phyloP scores from a whole-genome alignment of 805 yeast genomes.

The Cyberlindnera suaveolens region DNA sequence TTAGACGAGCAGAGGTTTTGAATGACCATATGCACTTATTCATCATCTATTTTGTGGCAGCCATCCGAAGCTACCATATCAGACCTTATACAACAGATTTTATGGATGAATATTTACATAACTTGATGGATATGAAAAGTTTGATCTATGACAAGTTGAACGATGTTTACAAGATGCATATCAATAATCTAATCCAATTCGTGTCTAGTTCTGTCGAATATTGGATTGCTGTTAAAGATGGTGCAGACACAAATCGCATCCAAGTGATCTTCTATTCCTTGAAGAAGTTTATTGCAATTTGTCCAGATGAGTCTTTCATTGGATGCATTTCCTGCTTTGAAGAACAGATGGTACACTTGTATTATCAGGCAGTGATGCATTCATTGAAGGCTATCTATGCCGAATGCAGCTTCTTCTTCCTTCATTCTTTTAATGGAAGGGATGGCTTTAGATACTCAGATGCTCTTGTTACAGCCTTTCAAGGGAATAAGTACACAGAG shows the following conservation, averaged over 20 bases:
- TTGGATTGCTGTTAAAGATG: slow-evolving; percentile 9
- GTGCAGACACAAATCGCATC: slow-evolving; percentile 14
- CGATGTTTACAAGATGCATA: slow-evolving; percentile 7
- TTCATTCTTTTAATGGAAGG: slow-evolving; percentile 30
- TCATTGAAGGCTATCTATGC: slow-evolving; percentile 30
- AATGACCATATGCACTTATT: slow-evolving; percentile 18
- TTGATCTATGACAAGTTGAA: slow-evolving; percentile 12
- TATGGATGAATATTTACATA: slow-evolving; percentile 24
- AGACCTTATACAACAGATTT: slow-evolving; percentile 26
- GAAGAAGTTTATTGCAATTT: slow-evolving; percentile 18
- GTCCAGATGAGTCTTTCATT: slow-evolving; percentile 16
- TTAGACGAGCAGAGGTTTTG: slow-evolving; percentile 16
- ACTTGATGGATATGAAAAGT: slow-evolving; percentile 16
- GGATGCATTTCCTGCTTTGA: slow-evolving; percentile 8
- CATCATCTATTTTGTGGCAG: slow-evolving; percentile 24
- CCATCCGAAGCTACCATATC: slow-evolving; percentile 27
- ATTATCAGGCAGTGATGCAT: slow-evolving; percentile 28
- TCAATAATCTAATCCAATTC: slow-evolving; percentile 14
- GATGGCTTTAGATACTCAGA: slow-evolving; percentile 25
- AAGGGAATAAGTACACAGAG: slow-evolving; percentile 3
- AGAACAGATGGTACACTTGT: slow-evolving; percentile 23
- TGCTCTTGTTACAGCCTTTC: slow-evolving; percentile 6
- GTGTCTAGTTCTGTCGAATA: slow-evolving; percentile 9
- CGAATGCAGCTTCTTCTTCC: slow-evolving; percentile 29
- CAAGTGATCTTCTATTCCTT: slow-evolving; percentile 22